phyloP scores from a whole-genome alignment of 164 flowering plant genomes.

The Buxus sempervirens region DNA sequence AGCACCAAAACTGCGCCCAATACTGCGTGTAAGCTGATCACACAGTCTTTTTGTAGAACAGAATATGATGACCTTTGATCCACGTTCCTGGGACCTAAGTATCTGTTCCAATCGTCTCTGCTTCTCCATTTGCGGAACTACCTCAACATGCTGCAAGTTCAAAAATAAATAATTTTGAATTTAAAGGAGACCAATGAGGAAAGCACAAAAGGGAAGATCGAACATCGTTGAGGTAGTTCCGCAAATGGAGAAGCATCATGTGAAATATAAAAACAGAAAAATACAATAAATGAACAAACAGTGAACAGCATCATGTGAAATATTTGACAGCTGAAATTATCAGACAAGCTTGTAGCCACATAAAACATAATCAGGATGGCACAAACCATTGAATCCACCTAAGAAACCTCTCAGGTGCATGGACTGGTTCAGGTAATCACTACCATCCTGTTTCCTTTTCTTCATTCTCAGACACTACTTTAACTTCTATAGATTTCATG shows the following conservation, averaged over 20 bases:
- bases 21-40: constrained; percentile 78
- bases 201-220: neutral
- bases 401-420: no score
- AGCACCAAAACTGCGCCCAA: constrained; percentile 80
- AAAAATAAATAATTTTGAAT: no score
- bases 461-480: no score
- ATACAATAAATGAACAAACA: neutral
- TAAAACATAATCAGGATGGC: neutral
- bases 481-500: no score
- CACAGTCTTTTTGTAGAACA: constrained; percentile 87
- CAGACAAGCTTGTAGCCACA: neutral
- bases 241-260: no score
- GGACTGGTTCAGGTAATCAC: no score
- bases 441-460: no score
- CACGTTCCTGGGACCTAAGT: constrained; percentile 55
- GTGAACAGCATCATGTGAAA: neutral
- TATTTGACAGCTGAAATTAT: neutral
- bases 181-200: no score
- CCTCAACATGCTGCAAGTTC: constrained; percentile 45
- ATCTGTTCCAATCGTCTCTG: constrained; percentile 57
- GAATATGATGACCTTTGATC: constrained; percentile 66
- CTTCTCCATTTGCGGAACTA: constrained; percentile 47
- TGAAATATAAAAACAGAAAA: no score
- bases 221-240: no score
- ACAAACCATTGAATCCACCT: neutral